A percentile compares a stretch with the other conserved stretches of the same genome.
Conservation (phyloP, 1,139 yeast genomes). For the Taiozyma onychis region DNA sequence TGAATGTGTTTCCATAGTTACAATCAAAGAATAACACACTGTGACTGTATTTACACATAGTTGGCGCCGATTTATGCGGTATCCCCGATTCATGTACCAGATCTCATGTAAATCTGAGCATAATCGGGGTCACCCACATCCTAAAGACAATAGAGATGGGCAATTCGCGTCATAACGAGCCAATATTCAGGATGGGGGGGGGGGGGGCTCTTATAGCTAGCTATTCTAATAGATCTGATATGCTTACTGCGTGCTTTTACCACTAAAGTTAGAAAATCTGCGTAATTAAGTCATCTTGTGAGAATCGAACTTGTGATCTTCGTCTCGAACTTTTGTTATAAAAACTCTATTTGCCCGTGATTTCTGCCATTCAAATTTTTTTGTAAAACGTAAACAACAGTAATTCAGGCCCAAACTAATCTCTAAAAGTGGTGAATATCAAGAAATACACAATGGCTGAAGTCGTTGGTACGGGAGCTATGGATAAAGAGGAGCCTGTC, state of each 20-base stretch:
- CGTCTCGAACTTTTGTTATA: not conserved
- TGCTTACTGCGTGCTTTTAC: too few species aligned
- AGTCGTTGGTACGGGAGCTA: not conserved
- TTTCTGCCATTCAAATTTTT: not conserved
- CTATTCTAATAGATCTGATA: too few species aligned
- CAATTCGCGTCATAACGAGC: not conserved
- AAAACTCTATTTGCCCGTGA: not conserved
- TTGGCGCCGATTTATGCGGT: not conserved
- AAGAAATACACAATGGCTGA: not conserved
- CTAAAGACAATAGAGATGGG: not conserved
- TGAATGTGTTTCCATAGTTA: not conserved
- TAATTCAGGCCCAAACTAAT: not conserved
- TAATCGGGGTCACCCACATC: not conserved
- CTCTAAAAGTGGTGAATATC: too few species aligned
- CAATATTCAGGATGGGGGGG: too few species aligned
- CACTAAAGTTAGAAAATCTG: too few species aligned
- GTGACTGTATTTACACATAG: not conserved
- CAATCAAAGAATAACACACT: not conserved
- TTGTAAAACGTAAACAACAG: not conserved
- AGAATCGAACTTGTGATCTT: not conserved
- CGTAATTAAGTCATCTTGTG: not conserved
- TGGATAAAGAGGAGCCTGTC: not conserved
- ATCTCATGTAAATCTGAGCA: not conserved
- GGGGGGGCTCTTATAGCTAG: too few species aligned
- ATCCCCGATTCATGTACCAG: not conserved